Evolutionary conservation across 306 rosid genomes (phyloP).

Genomic region (Boehmeria nivea): DNA sequence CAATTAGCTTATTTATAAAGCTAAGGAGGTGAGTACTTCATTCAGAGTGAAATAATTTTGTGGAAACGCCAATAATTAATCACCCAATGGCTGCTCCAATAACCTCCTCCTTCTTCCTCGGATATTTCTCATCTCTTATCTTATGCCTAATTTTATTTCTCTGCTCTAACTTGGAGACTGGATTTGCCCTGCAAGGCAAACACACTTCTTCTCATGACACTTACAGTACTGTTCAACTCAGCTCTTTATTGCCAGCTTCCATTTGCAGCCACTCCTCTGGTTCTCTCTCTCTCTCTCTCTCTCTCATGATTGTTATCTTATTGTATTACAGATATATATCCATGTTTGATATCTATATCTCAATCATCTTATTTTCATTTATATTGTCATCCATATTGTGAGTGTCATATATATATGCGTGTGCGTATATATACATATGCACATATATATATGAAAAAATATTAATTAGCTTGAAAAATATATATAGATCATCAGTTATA

Average conservation of each 20-base stretch:
- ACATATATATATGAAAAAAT: no score
- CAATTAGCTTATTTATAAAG: conserved; percentile 1
- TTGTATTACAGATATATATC: no score
- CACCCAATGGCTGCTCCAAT: no score
- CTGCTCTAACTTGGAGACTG: not conserved
- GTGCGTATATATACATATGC: no score
- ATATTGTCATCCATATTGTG: no score
- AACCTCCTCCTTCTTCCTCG: not conserved
- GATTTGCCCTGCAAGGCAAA: not conserved
- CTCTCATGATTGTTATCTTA: no score
- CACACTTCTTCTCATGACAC: not conserved
- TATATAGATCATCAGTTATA: no score
- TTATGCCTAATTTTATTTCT: not conserved
- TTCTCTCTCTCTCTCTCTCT: conserved; percentile 14
- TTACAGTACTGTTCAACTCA: conserved; percentile 26
- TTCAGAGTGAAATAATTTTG: no score
- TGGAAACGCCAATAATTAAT: not conserved
- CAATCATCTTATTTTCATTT: no score
- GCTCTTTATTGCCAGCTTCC: conserved; percentile 48
- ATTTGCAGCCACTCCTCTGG: conserved; percentile 50
- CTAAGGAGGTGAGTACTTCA: not conserved
- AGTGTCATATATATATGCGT: no score
- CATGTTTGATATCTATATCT: no score
- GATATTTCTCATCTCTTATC: not conserved
- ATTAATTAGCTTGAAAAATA: no score